Base-by-base conservation (phyloP, 805 yeast species). In the Pichia kluyveri region DNA sequence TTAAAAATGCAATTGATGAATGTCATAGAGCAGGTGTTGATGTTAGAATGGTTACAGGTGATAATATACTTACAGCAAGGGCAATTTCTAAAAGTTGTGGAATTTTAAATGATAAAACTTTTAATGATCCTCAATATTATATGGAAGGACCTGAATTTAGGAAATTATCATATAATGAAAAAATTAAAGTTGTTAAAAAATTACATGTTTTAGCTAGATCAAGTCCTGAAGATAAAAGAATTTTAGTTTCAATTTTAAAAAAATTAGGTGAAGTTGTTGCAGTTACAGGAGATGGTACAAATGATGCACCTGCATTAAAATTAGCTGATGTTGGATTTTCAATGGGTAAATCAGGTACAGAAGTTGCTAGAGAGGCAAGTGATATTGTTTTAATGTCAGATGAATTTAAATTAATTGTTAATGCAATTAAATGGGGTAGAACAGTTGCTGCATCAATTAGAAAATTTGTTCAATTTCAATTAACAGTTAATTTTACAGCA, bases 251-350 rank as follows among this genome's bases (percentile, higher is more conserved):
- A 53, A 81, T 89, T 12, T 71, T 93, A 57, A 82, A 83, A 59
- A 71, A 74, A 37, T 73, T 80, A 60, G 95, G 95, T 26, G 97
- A 93, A 60, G 95, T 91, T 36, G 99, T 93, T 44, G 99, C 99
- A 1, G 98, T 91, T 36, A 93, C 99, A 38, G 99, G 99, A 62
- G 99, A 93, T 65, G 99, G 99, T 67, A 91, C 98, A 9, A 93
- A 93, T 65, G 99, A 93, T 73, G 99, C 98, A 0, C 97, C 97
- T 15, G 98, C 99, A 4, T 75, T 93, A 60, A 88, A 91, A 61
- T 73, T 90, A 50, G 99, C 99, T 0, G 98, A 93, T 68, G 96
- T 93, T 50, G 99, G 99, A 2, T 91, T 93, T 62, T 86, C 98
- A 3, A 93, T 93, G 99, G 99, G 99, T 55, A 87, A 90, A 51